Percentiles rank a stretch among this genome's conserved stretches.
Evolutionary conservation across 495 filamentous ascomycete genomes (phyloP).

Genomic region (Letharia columbiana): DNA sequence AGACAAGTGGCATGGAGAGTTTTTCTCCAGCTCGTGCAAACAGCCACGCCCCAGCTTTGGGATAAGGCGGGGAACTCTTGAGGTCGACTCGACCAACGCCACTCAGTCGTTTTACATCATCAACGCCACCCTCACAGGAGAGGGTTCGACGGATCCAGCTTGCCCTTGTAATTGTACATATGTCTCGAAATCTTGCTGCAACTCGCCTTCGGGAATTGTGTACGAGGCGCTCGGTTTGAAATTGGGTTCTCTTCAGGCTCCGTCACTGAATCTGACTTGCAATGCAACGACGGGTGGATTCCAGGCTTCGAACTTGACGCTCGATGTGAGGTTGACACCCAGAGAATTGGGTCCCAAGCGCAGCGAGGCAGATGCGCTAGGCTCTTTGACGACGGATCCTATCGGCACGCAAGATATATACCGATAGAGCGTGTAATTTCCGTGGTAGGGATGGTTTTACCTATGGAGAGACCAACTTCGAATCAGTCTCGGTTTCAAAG

Average conservation of each 20-base stretch:
- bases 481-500: too few relatives aligned
- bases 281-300: neutral
- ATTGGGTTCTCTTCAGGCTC: neutral
- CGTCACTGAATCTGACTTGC: neutral
- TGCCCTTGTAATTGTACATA: neutral
- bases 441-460: neutral
- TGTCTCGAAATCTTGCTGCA: constrained; percentile 2
- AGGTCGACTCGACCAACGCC: neutral
- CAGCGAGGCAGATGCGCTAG: neutral
- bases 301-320: neutral
- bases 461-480: too few relatives aligned
- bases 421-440: neutral
- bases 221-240: neutral
- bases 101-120: neutral
- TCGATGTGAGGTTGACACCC: neutral
- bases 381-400: neutral
- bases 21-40: neutral
- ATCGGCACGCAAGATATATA: neutral
- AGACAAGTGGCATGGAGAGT: neutral
- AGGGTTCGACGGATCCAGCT: neutral
- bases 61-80: neutral
- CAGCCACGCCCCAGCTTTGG: neutral
- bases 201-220: neutral
- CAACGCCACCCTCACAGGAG: neutral
- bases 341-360: neutral